phyloP scores from a whole-genome alignment of 2,329 filamentous ascomycete genomes.

The Parastagonospora nodorum region DNA sequence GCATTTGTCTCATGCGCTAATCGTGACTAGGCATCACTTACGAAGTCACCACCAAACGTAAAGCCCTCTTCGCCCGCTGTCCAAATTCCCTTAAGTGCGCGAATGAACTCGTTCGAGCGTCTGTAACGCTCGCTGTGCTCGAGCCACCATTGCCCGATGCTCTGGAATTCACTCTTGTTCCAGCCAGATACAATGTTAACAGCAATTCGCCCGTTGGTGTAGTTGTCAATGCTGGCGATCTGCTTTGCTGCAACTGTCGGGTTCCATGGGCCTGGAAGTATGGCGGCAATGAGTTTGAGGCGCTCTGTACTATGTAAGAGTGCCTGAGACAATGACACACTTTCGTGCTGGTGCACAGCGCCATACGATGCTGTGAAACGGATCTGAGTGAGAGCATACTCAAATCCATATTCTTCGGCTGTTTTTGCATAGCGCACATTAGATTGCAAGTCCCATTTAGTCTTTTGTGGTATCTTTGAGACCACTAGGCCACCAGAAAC shows the following conservation, averaged over 20 bases:
- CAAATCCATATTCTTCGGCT: conserved; percentile 56
- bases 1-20: too few relatives aligned
- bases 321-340: conserved; percentile 58
- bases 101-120: conserved; percentile 57
- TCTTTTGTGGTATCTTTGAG: conserved; percentile 57
- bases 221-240: conserved; percentile 59
- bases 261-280: conserved; percentile 49
- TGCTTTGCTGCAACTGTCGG: conserved; percentile 59
- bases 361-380: conserved; percentile 59
- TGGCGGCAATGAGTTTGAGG: conserved; percentile 58
- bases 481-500: conserved; percentile 60
- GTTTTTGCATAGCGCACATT: conserved; percentile 57
- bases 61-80: conserved; percentile 53
- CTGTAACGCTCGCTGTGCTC: conserved; percentile 60
- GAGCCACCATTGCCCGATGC: conserved; percentile 60
- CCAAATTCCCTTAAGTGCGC: conserved; percentile 59
- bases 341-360: conserved; percentile 57
- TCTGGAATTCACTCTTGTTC: conserved; percentile 58
- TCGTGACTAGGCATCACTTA: too few relatives aligned
- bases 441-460: conserved; percentile 55
- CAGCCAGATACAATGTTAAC: conserved; percentile 61
- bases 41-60: conserved; percentile 57
- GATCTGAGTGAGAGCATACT: conserved; percentile 59
- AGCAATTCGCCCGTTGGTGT: conserved; percentile 56
- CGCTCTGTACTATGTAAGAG: conserved; percentile 54